Base-by-base conservation (phyloP, 352 stramenopile species). In the Phytopythium helicoides region DNA sequence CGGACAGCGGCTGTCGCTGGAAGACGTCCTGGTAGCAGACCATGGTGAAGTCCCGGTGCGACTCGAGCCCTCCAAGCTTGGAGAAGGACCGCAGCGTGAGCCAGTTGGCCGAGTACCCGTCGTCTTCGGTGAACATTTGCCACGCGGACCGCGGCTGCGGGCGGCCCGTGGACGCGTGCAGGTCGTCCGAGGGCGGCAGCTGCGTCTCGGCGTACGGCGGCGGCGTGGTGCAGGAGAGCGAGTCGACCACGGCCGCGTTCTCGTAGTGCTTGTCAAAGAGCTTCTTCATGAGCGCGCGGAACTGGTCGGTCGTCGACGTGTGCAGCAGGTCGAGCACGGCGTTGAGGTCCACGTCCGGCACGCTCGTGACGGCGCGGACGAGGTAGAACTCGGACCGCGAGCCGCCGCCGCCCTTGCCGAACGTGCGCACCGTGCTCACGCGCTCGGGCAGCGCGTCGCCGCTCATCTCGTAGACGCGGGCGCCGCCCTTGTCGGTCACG, bases 21-120 rank as follows among this genome's bases (percentile, higher is more conserved):
- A 83, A 87, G 22, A 67, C 56, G 52, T 87, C 76, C 52, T 87
- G 76, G 60, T 86, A 87, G 59, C 62, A 77, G 11, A 80, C 63
- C 46, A 87, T 66, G 6, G 74, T 87, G 46, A 87, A 85, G 46
- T 87, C 76, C 28, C 62, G 69, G 19, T 52, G 54, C n/a, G 56
- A 58, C 18, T 84, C 72, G 18, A 65, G 52, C 7, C 62, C 52
- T 11, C 62, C 60, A 16, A 79, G 34, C 28, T 62, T 70, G 45
- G 62, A 60, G 19, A 74, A 67, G 3, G 59, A 37, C 15, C 67
- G 61, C 25, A 87, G 53, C 22, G 74, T 60, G 34, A 86, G 45
- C 76, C 76, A 87, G 46, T 86, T 72, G 48, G 81, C 74, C 16
- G 55, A 57, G 54, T 86, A 87, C 37, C 60, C 62, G 54, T 87